Percentiles rank a stretch among this genome's conserved stretches.
Conservation (phyloP, 495 filamentous ascomycete genomes). For the Chaetomidium leptoderma region DNA sequence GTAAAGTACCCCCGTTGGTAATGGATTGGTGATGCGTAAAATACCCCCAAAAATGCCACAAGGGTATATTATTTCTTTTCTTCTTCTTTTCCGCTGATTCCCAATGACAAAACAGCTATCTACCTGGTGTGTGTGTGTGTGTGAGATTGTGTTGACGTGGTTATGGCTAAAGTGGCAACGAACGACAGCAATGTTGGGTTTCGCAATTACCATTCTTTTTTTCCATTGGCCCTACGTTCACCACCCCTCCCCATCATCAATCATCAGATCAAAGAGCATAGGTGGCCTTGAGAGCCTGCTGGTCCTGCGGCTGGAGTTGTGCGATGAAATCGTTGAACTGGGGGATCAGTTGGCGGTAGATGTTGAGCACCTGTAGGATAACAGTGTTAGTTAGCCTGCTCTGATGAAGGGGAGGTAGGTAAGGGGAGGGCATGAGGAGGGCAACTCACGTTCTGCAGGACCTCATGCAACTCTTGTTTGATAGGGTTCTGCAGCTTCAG, state of each 20-base stretch:
- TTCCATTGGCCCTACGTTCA: too few species aligned
- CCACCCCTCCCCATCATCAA: too few species aligned
- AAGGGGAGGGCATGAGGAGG: not conserved
- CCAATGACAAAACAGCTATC: not conserved
- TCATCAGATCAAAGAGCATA: constrained; percentile 33
- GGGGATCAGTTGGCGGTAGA: constrained; percentile 81
- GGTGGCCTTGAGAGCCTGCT: constrained; percentile 44
- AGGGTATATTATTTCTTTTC: not conserved
- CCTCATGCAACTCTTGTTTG: constrained; percentile 45
- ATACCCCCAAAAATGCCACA: not conserved
- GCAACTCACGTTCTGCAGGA: constrained; percentile 43
- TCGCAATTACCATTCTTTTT: too few species aligned
- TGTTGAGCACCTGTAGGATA: constrained; percentile 60
- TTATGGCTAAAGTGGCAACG: too few species aligned
- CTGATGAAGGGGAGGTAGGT: not conserved
- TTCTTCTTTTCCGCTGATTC: not conserved
- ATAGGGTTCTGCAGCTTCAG: constrained; percentile 42
- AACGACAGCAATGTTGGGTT: too few species aligned
- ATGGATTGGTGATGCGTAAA: not conserved
- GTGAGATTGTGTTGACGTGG: not conserved
- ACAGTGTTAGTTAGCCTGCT: not conserved
- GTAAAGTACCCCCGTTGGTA: not conserved
- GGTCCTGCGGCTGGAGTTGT: constrained; percentile 60
- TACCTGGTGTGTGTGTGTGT: not conserved
- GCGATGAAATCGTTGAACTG: constrained; percentile 75